These are phyloP conservation scores for Antitrichia curtipendula DNA, from an alignment of 225 moss, liverwort and hornwort genomes.

Conservation along the genomic window DNA sequence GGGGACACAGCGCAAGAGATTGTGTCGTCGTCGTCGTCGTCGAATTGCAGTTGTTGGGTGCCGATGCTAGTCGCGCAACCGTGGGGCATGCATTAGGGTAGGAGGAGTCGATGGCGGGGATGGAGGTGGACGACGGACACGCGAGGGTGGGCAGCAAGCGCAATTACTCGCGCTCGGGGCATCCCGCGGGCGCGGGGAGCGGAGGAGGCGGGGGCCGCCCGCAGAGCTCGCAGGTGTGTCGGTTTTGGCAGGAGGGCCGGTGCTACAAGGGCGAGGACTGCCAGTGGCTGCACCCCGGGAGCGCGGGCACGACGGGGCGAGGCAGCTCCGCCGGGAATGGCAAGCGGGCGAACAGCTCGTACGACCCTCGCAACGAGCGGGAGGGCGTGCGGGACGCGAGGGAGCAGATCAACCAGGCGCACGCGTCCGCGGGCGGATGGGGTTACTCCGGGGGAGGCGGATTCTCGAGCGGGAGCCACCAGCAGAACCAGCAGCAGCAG, in stretches of 20 bases:
- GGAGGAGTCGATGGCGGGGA: conserved; percentile 61
- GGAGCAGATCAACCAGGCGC: conserved; percentile 8
- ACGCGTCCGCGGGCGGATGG: conserved; percentile 13
- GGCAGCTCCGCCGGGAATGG: conserved; percentile 49
- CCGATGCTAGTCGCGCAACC: not conserved
- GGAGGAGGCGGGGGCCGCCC: conserved; percentile 1
- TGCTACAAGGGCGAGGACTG: conserved; percentile 85
- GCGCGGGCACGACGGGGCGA: conserved; percentile 76
- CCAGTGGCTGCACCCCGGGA: conserved; percentile 82
- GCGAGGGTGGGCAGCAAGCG: conserved; percentile 83
- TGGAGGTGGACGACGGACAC: conserved; percentile 93
- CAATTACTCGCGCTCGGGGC: conserved; percentile 49
- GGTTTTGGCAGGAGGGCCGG: conserved; percentile 82
- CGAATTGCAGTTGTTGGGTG: not conserved
- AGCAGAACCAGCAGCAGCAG: not conserved
- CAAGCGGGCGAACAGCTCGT: conserved; percentile 48
- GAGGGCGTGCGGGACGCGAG: conserved; percentile 11
- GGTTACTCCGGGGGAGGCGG: conserved; percentile 40
- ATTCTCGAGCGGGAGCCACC: conserved; percentile 50
- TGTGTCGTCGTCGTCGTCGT: not conserved
- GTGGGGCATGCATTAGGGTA: not conserved
- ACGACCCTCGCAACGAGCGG: conserved; percentile 26
- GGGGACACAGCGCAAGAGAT: not conserved
- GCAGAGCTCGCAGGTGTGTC: conserved; percentile 65
- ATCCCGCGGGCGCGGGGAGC: conserved; percentile 16